phyloP scores from a whole-genome alignment of 2,329 filamentous ascomycete genomes.

The Colletotrichum chlorophyti region DNA sequence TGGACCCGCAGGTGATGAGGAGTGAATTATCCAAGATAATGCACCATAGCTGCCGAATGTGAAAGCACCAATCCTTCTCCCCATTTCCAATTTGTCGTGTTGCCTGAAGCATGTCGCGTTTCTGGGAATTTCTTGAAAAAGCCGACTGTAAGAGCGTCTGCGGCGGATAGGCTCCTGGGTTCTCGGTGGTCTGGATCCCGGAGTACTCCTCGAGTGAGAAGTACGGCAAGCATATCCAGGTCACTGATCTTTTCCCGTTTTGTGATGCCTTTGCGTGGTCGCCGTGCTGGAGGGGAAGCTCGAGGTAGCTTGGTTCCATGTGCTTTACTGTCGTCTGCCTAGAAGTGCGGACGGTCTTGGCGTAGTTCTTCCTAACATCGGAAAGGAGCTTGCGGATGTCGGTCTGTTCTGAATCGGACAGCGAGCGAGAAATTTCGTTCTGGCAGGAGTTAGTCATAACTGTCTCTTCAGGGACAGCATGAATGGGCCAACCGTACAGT shows the following conservation, averaged over 20 bases:
- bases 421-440: constrained; percentile 40
- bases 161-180: constrained; percentile 45
- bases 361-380: constrained; percentile 43
- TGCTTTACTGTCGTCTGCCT: constrained; percentile 47
- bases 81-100: constrained; percentile 46
- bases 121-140: constrained; percentile 44
- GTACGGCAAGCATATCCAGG: constrained; percentile 55
- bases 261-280: constrained; percentile 29
- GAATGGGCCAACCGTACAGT: constrained; percentile 36
- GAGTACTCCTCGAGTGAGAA: constrained; percentile 53
- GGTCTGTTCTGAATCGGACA: constrained; percentile 36
- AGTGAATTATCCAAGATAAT: constrained; percentile 50
- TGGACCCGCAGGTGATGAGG: constrained; percentile 50
- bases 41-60: constrained; percentile 56
- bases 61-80: constrained; percentile 48
- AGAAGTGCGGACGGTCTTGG: constrained; percentile 45
- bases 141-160: constrained; percentile 52
- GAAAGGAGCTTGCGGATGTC: constrained; percentile 44
- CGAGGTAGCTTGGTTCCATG: constrained; percentile 48
- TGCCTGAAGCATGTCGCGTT: constrained; percentile 54
- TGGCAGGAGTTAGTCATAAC: constrained; percentile 29
- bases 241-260: constrained; percentile 32
- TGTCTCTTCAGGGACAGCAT: not conserved
- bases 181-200: constrained; percentile 41
- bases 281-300: constrained; percentile 39